These are phyloP conservation scores for Nigrograna mackinnonii DNA, from an alignment of 2,329 filamentous ascomycete species.

Conservation along the genomic window DNA sequence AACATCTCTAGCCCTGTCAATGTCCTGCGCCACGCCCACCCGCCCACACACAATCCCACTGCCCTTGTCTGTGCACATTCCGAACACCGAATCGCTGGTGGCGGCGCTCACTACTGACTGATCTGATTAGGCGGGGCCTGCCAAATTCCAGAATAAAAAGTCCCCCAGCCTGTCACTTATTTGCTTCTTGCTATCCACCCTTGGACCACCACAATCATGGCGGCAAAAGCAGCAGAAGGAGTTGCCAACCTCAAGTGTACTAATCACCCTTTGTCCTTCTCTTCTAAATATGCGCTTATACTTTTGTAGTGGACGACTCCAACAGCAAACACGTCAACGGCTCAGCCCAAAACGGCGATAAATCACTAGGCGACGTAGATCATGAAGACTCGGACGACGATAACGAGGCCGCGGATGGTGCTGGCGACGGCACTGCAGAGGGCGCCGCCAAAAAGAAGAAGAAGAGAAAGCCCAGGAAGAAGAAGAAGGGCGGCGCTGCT, in stretches of 20 bases:
- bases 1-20: no score
- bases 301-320: conserved; percentile 37
- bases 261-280: not conserved
- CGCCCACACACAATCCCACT: no score
- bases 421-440: conserved; percentile 41
- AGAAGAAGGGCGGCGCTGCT: conserved; percentile 59
- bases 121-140: no score
- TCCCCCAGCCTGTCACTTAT: no score
- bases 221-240: conserved; percentile 39
- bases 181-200: no score
- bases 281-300: not conserved
- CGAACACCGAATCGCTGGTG: no score
- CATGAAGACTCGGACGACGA: conserved; percentile 60
- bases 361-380: conserved; percentile 51
- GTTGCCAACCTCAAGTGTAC: conserved; percentile 43
- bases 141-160: no score
- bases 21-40: no score
- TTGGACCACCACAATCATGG: conserved; percentile 40
- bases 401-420: conserved; percentile 54
- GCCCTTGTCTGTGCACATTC: no score
- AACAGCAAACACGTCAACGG: conserved; percentile 34
- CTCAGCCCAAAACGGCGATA: conserved; percentile 31
- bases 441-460: conserved; percentile 73
- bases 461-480: conserved; percentile 78
- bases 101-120: no score